Percentiles rank a stretch among this genome's conserved stretches.
Evolutionary conservation across 1,284 basidiomycete species (phyloP).

Genomic region (Pisolithus thermaeus): DNA sequence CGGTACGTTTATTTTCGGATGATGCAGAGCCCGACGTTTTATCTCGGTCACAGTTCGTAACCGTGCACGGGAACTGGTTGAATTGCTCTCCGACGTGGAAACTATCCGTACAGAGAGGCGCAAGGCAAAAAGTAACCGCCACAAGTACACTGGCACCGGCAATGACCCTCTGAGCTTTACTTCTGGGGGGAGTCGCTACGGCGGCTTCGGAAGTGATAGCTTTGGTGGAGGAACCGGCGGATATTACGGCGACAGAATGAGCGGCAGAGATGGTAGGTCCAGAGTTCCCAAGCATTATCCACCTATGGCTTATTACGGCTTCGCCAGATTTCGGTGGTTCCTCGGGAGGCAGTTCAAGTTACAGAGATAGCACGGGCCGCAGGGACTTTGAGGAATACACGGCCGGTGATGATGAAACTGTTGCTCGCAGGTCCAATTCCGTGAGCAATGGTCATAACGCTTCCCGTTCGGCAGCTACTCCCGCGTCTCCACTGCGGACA

Average conservation of each 20-base stretch:
- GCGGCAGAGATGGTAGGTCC: constrained; percentile 37
- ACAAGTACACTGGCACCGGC: constrained; percentile 86
- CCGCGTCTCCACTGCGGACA: constrained; percentile 16
- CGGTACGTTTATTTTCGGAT: constrained; percentile 44
- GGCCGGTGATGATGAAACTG: constrained; percentile 86
- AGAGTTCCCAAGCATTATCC: not conserved
- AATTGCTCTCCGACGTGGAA: constrained; percentile 88
- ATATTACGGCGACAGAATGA: constrained; percentile 33
- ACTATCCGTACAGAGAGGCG: constrained; percentile 85
- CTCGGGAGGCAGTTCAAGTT: constrained; percentile 44
- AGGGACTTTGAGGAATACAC: constrained; percentile 90
- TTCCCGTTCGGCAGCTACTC: constrained; percentile 15
- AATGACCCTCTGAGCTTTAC: constrained; percentile 69
- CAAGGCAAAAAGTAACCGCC: constrained; percentile 90
- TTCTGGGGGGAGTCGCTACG: constrained; percentile 61
- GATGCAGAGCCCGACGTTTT: not conserved
- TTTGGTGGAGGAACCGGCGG: constrained; percentile 40
- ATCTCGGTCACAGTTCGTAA: constrained; percentile 74
- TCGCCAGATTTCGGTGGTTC: constrained; percentile 35
- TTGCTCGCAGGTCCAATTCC: constrained; percentile 35
- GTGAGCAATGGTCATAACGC: constrained; percentile 13
- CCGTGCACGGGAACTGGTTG: constrained; percentile 86
- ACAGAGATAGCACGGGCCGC: constrained; percentile 52
- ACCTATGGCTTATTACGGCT: constrained; percentile 18
- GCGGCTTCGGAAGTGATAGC: constrained; percentile 78